Percentiles rank a stretch among this genome's conserved stretches.
Evolutionary conservation across 208 protist species (phyloP).

Genomic region (Leishmania braziliensis): DNA sequence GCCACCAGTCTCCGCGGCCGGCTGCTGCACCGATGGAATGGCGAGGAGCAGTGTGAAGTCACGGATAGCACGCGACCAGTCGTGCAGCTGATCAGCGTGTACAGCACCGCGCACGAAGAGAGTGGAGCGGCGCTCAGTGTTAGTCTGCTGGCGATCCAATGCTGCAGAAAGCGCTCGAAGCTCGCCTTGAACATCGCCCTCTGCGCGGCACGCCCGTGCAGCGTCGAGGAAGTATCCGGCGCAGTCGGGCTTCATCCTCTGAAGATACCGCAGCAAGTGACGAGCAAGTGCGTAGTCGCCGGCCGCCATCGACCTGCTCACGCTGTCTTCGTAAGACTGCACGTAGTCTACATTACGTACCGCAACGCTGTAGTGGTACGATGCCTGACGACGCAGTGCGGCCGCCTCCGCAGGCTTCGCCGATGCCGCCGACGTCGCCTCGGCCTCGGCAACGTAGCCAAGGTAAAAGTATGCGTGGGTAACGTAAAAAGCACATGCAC

Average conservation of each 20-base stretch:
- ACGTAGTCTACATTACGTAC: conserved; percentile 55
- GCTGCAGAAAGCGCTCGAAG: conserved; percentile 71
- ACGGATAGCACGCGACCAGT: conserved; percentile 73
- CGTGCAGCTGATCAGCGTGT: conserved; percentile 51
- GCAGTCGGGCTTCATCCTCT: conserved; percentile 53
- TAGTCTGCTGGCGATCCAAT: conserved; percentile 64
- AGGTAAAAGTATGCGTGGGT: conserved; percentile 86
- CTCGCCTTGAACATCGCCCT: conserved; percentile 50
- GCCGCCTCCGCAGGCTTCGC: conserved; percentile 6
- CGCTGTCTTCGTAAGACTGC: conserved; percentile 62
- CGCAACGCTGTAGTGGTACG: conserved; percentile 47
- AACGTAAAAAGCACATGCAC: conserved; percentile 51
- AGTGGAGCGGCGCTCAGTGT: conserved; percentile 53
- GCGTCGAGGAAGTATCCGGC: conserved; percentile 68
- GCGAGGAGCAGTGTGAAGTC: conserved; percentile 79
- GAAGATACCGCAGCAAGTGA: conserved; percentile 64
- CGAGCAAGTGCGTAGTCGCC: conserved; percentile 60
- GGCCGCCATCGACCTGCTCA: conserved; percentile 47
- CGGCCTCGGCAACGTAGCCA: conserved; percentile 48
- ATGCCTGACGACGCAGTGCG: conserved; percentile 38
- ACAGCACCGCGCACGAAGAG: conserved; percentile 78
- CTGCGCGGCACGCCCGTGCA: conserved; percentile 61
- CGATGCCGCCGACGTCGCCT: conserved; percentile 6
- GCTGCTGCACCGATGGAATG: conserved; percentile 32
- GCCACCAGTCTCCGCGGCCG: background rate